Conservation (phyloP, 192 early-diverging fungal genomes). For the Coemansia sp. region DNA sequence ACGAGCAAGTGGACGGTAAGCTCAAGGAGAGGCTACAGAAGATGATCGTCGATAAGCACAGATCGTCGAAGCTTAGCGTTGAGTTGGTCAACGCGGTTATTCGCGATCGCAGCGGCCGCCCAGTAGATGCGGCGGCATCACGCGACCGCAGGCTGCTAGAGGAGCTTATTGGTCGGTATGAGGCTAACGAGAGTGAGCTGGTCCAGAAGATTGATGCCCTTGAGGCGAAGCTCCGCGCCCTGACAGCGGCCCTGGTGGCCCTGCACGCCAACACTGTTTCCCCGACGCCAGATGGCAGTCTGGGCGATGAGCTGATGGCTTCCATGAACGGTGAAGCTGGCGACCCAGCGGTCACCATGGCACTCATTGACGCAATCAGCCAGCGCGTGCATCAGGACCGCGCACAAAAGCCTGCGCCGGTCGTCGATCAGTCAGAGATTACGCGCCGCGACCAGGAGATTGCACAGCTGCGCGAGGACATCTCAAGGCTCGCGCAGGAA, state of each 20-base stretch:
- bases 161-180: constrained; percentile 37
- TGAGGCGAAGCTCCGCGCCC: constrained; percentile 20
- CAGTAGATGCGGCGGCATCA: constrained; percentile 12
- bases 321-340: constrained; percentile 8
- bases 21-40: constrained; percentile 52
- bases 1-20: constrained; percentile 36
- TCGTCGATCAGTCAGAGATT: constrained; percentile 32
- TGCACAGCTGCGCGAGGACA: constrained; percentile 36
- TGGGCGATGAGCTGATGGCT: neutral
- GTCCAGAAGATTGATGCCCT: constrained; percentile 17
- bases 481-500: constrained; percentile 22
- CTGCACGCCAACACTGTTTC: constrained; percentile 22
- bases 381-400: constrained; percentile 5
- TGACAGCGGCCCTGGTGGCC: constrained; percentile 14
- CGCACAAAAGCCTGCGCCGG: constrained; percentile 16
- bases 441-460: constrained; percentile 56
- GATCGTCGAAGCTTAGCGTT: constrained; percentile 24
- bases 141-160: constrained; percentile 26
- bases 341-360: constrained; percentile 33
- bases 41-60: constrained; percentile 45
- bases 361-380: constrained; percentile 35
- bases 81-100: constrained; percentile 34
- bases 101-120: constrained; percentile 30
- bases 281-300: neutral
- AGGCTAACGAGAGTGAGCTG: constrained; percentile 23